A percentile compares a stretch with the other conserved stretches of the same genome.
phyloP scores from a whole-genome alignment of 352 stramenopile genomes.

The Pythium apleroticum region DNA sequence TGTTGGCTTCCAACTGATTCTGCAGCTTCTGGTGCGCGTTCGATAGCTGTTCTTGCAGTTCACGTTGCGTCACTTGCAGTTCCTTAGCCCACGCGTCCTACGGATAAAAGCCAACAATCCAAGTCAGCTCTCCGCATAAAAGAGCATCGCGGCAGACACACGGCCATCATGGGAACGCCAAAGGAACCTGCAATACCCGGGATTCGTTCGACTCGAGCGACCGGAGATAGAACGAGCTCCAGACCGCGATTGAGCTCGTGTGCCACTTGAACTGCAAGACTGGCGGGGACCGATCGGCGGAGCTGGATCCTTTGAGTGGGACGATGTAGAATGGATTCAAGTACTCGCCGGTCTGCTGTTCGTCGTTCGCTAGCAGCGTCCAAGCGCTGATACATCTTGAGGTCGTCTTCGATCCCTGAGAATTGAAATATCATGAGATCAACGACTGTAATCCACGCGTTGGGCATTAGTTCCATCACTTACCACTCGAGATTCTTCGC shows the following conservation, averaged over 20 bases:
- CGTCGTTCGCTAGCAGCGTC: constrained; percentile 51
- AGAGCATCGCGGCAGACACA: background rate
- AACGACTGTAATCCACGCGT: background rate
- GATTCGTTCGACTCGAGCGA: constrained; percentile 82
- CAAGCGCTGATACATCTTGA: constrained; percentile 67
- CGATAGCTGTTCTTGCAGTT: constrained; percentile 68
- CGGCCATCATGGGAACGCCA: constrained; percentile 18
- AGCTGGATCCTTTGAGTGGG: constrained; percentile 36
- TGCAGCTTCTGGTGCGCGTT: constrained; percentile 67
- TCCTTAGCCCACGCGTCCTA: constrained; percentile 86
- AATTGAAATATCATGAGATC: no score
- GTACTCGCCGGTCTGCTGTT: constrained; percentile 44
- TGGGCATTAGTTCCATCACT: constrained; percentile 7
- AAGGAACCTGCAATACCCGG: constrained; percentile 67
- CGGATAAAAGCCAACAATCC: background rate
- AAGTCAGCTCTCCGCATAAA: constrained; percentile 9
- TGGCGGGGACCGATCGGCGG: constrained; percentile 51
- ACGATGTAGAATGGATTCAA: constrained; percentile 80
- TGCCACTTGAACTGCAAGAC: constrained; percentile 89
- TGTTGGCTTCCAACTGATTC: constrained; percentile 71
- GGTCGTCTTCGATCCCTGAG: constrained; percentile 54
- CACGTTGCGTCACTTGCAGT: constrained; percentile 74
- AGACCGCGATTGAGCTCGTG: constrained; percentile 78
- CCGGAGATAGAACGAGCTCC: constrained; percentile 82
- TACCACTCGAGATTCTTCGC: constrained; percentile 86